Conservation (phyloP, 345 rosid genomes). For the Eucalyptus leucophloia region DNA sequence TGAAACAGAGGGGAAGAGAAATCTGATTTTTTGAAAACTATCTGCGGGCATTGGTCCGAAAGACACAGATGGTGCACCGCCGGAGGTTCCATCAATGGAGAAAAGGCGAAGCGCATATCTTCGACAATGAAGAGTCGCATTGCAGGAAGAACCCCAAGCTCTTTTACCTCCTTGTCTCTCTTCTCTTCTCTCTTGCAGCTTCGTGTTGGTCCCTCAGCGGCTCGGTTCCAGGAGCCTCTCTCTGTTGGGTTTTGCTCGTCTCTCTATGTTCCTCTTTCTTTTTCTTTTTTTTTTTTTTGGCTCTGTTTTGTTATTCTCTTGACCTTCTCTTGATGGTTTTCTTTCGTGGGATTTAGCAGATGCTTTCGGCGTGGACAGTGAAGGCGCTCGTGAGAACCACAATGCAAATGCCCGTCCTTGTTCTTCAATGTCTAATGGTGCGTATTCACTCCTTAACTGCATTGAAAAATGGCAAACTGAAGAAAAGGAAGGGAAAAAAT, state of each 20-base stretch:
- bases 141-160: conserved; percentile 32
- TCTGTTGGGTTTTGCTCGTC: conserved; percentile 19
- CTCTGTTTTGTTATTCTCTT: background rate
- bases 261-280: background rate
- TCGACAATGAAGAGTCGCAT: background rate
- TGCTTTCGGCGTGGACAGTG: conserved; percentile 25
- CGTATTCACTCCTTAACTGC: background rate
- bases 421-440: conserved; percentile 50
- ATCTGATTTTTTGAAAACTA: background rate
- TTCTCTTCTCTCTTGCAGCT: background rate
- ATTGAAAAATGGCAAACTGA: background rate
- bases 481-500: background rate
- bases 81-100: background rate
- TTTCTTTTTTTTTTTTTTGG: background rate
- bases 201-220: conserved; percentile 38
- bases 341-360: conserved; percentile 14
- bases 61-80: conserved; percentile 18
- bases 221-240: conserved; percentile 31
- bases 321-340: background rate
- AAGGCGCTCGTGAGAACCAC: conserved; percentile 3
- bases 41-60: background rate
- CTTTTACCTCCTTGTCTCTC: background rate
- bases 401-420: conserved; percentile 22
- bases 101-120: conserved; percentile 9
- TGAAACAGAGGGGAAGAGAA: background rate